These are phyloP conservation scores for Castanea mollissima DNA, from an alignment of 306 rosid genomes.

Conservation along the genomic window DNA sequence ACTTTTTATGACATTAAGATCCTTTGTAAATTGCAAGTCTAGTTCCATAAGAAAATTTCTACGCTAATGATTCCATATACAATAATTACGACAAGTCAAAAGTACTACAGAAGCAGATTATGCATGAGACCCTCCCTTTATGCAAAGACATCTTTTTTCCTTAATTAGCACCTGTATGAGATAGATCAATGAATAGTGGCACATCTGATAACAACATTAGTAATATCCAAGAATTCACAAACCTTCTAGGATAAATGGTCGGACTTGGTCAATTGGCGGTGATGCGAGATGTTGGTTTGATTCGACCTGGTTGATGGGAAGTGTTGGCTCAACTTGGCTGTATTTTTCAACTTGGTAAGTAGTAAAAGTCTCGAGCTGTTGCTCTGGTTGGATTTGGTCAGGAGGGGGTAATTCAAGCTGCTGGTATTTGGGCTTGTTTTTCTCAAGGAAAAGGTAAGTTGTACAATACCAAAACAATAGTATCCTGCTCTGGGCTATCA, in stretches of 20 bases:
- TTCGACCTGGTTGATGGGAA: constrained; percentile 34
- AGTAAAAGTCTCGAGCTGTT: constrained; percentile 37
- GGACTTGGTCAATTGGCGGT: constrained; percentile 54
- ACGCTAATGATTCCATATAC: constrained; percentile 25
- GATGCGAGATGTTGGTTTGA: constrained; percentile 41
- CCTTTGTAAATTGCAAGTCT: constrained; percentile 19
- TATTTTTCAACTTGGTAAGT: constrained; percentile 33
- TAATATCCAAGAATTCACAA: constrained; percentile 69
- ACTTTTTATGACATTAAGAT: constrained; percentile 9
- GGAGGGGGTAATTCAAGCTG: constrained; percentile 48
- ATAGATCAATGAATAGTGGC: constrained; percentile 57
- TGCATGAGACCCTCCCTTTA: constrained; percentile 43
- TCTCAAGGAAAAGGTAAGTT: constrained; percentile 83
- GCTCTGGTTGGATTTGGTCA: constrained; percentile 31
- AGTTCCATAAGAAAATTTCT: constrained; percentile 11
- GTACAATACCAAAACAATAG: constrained; percentile 78
- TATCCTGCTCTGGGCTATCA: constrained; percentile 81
- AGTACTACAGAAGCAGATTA: constrained; percentile 37
- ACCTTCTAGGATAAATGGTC: constrained; percentile 84
- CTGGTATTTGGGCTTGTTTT: constrained; percentile 86
- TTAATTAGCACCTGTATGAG: constrained; percentile 85
- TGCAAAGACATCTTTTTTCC: constrained; percentile 47
- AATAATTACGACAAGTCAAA: constrained; percentile 26
- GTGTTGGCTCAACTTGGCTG: constrained; percentile 38
- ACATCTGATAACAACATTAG: constrained; percentile 58